phyloP scores from a whole-genome alignment of 192 early-diverging fungal species.

The Rhizoclosmatium sp. region DNA sequence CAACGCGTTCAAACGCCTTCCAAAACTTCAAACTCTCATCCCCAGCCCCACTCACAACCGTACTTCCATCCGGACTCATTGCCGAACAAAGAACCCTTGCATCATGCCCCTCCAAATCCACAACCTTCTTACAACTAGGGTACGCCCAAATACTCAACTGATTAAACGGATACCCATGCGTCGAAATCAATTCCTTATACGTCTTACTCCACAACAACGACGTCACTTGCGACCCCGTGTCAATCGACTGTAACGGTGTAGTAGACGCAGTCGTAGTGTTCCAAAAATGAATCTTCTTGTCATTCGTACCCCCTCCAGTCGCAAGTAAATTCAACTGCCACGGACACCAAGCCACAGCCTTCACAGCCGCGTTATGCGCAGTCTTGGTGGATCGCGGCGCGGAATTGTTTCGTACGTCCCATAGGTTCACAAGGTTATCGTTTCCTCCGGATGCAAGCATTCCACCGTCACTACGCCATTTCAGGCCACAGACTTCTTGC shows the following conservation, averaged over 20 bases:
- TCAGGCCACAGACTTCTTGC: constrained; percentile 62
- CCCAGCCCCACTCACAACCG: constrained; percentile 54
- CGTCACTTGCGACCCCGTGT: constrained; percentile 67
- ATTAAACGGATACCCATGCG: constrained; percentile 64
- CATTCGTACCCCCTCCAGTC: constrained; percentile 63
- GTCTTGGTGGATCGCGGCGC: constrained; percentile 57
- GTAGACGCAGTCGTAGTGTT: constrained; percentile 54
- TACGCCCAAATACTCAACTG: constrained; percentile 63
- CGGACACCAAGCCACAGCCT: constrained; percentile 96
- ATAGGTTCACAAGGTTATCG: constrained; percentile 67
- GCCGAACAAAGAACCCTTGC: constrained; percentile 55
- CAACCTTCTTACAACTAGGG: constrained; percentile 57
- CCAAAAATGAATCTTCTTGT: constrained; percentile 66
- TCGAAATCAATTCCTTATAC: constrained; percentile 64
- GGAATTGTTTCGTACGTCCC: constrained; percentile 55
- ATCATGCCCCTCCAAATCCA: constrained; percentile 63
- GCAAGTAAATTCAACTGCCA: constrained; percentile 77
- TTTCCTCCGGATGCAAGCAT: constrained; percentile 65
- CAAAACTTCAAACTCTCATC: constrained; percentile 70
- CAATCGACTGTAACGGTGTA: constrained; percentile 42
- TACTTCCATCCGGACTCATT: constrained; percentile 64
- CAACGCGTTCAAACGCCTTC: constrained; percentile 59
- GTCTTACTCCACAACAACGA: constrained; percentile 61
- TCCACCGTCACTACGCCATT: constrained; percentile 60
- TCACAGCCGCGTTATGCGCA: constrained; percentile 63